Evolutionary conservation across 148 eudicot genomes (phyloP), one percentile per base, ranked within the genome.

Genomic region (Gaultheria prostrata): DNA sequence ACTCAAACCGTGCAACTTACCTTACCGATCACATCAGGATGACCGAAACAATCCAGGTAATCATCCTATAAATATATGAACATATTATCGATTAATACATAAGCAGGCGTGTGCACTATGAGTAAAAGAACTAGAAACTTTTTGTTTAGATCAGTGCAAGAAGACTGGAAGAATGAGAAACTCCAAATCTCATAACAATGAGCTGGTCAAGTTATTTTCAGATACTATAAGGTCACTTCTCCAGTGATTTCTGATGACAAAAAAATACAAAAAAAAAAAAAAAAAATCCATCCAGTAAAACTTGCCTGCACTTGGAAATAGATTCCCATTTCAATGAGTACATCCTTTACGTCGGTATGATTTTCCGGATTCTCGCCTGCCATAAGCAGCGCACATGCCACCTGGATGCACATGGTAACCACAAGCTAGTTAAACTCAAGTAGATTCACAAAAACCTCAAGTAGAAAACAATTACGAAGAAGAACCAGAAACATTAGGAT

Each of bases 311-410:
- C 92, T 90, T 93, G 95, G 85, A 89, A 91, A 88, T 91, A 91
- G 87, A 87, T 89, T 77, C 93, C 95, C 95, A 93, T 93, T 80
- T 91, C 92, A 86, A 93, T 30, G 53, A 93, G 87, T 51, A 89
- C 82, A 49, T 89, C 79, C 84, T 90, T 89, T 49, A 94, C 95
- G 85, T 89, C 86, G 74, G 77, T 53, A 91, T 94, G 93, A 79
- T 93, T 89, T 77, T 94, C 98, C 32, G 94, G 86, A 83, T 91
- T 88, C 87, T 92, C 93, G 1, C 95, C 97, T 2, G 92, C 87
- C 90, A 95, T 88, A 28, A 95, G 89, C 85, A 95, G 86, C 12
- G 98, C 97, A 82, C 97, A 94, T 24, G 98, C 98, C 67, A 95
- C 95, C 98, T 95, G 85, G 49, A 28, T 15, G 7, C 21, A 78